Evolutionary conservation across 352 stramenopile genomes (phyloP), one percentile per base, ranked within the genome.

Genomic region (Elongisporangium anandrum): DNA sequence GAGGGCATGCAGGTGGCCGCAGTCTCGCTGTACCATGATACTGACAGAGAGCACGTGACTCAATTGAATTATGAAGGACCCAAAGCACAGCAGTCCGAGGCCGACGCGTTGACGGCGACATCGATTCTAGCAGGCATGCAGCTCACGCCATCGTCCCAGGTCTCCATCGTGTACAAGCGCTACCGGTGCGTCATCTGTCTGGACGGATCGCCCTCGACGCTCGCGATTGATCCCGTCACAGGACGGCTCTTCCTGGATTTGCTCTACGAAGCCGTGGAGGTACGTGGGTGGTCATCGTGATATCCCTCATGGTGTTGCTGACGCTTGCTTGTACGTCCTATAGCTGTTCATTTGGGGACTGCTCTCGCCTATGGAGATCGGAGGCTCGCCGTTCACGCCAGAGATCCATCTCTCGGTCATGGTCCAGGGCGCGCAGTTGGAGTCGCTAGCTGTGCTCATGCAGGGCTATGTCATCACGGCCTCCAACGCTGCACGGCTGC

Each of bases 181-280:
- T 96, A 95, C 52, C 84, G 85, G 54, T 92, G 85, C 48, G 84
- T 92, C 5, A 58, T 96, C 34, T 95, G 82, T 66, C 73, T 96
- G 19, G 87, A 96, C 60, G 83, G 81, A 23, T 95, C 84, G 34
- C 87, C 85, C 15, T 96, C 85, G 29, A 84, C 85, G 21, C 66
- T 92, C 21, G 89, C 87, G 23, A 94, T 96, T 53, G 87, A 96
- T 56, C 70, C 85, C 16, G 60, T 66, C 0, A 87, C 81, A 0
- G 87, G 86, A 10, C 76, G 75, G 2, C 66, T 95, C 17, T 94
- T 95, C 63, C 63, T 95, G 19, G 86, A 94, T 47, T 64, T 93
- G 63, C 63, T 92, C 12, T 93, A 87, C 62, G 81, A 95, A 52
- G 89, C 81, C 20, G 72, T 92, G 1, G 75, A 89, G 69, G 76